Evolutionary conservation across 257 asterid genomes (phyloP), one percentile per base, ranked within the genome.

Genomic region (Ehretia macrophylla): DNA sequence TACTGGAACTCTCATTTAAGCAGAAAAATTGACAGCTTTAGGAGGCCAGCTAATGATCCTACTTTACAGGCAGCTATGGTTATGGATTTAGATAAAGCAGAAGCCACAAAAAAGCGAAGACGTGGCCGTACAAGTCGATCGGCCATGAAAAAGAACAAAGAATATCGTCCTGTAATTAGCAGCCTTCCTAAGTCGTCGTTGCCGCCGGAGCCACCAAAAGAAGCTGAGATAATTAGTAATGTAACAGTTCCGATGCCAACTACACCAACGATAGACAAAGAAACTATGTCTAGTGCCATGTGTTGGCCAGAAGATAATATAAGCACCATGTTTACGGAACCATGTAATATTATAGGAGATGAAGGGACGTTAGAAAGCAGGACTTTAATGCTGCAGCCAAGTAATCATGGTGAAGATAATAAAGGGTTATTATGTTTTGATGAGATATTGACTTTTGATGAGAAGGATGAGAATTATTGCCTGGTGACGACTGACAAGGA

Each of bases 1-100:
- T 87, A 90, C 56, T 90, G 97, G 96, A 90, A 87, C 66, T 91
- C 96, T 56, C 98, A 85, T 57, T 48, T 91, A 10, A 76, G 98
- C 72, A 68, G 94, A 62, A 85, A 78, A 60, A 52, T 83, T 17
- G 63, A 79, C 47, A 60, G 71, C 37, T 77, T 71, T 46, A 81
- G 86, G 38, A 72, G 63, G 16, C 76, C 77, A 1, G 60, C 53
- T 14, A 73, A 68, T 8, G 63, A n/a, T n/a, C n/a, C n/a, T 8
- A 76, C 72, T 0, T 68, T 72, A 54, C 42, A 62, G 4, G 21
- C 65, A 11, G 14, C 47, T 14, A n/a, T 40, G 47, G 20, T 45
- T 5, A 50, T 44, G 58, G 75, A 78, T 12, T 40, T 55, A 19
- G 63, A 58, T n/a, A 67, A 56, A 19, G 37, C 10, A 32, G 62